These are phyloP conservation scores for Vitis hybrid DNA, from an alignment of 177 flowering plant genomes.

Conservation along the genomic window DNA sequence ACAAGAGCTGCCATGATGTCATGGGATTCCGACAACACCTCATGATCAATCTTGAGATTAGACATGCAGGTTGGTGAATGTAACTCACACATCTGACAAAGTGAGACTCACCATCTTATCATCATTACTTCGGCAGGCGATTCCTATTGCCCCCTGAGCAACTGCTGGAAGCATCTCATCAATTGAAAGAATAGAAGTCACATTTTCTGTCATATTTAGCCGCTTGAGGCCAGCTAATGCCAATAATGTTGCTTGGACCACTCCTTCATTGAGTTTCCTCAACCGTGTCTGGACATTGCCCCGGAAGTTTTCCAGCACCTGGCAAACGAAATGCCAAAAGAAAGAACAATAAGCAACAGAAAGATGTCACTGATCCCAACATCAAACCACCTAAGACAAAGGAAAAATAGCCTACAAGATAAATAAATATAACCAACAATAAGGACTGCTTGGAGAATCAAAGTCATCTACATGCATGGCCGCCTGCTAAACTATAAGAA, in stretches of 20 bases:
- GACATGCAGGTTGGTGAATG: neutral
- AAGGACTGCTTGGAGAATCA: too few species aligned
- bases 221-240: conserved; percentile 97
- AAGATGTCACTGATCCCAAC: neutral
- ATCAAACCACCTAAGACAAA: neutral
- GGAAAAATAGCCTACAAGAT: too few species aligned
- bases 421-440: neutral
- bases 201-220: conserved; percentile 81
- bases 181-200: conserved; percentile 69
- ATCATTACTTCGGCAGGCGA: conserved; percentile 85
- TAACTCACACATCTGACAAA: neutral
- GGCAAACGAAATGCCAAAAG: conserved; percentile 13
- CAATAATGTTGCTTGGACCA: conserved; percentile 87
- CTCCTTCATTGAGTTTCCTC: conserved; percentile 81
- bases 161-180: conserved; percentile 99
- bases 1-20: too few species aligned
- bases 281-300: conserved; percentile 96
- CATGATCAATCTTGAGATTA: neutral
- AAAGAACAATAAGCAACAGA: conserved; percentile 2
- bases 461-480: too few species aligned
- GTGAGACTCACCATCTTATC: conserved; percentile 70
- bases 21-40: neutral
- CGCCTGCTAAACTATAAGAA: too few species aligned
- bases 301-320: conserved; percentile 89
- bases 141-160: conserved; percentile 99